Percentiles rank a stretch among this genome's conserved stretches.
Evolutionary conservation across 2,329 filamentous ascomycete species (phyloP).

Genomic region (Colletotrichum shisoi): DNA sequence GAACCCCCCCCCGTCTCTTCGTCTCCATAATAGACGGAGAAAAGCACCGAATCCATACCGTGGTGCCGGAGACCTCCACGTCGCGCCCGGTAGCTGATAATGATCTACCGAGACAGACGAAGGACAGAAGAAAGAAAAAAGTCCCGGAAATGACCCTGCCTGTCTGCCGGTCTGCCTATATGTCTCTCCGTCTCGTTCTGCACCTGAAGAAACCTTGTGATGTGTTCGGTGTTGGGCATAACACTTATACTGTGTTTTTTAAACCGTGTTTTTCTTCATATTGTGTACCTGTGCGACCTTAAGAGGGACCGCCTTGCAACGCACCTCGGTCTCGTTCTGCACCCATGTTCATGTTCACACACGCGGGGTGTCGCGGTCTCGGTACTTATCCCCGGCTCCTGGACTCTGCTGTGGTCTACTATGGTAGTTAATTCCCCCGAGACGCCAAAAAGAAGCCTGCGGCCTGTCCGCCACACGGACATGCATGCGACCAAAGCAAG

Average conservation of each 20-base stretch:
- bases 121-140: not conserved
- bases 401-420: no score
- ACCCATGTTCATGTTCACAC: no score
- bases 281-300: no score
- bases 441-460: not conserved
- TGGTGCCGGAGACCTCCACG: conserved; percentile 21
- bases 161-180: no score
- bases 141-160: not conserved
- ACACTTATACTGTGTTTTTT: no score
- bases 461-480: not conserved
- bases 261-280: no score
- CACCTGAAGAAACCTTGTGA: no score
- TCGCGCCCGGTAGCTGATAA: conserved; percentile 21
- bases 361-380: not conserved
- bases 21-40: conserved; percentile 13
- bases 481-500: not conserved
- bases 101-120: conserved; percentile 33
- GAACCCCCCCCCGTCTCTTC: not conserved
- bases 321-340: no score
- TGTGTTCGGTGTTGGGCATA: no score
- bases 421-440: not conserved
- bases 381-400: not conserved
- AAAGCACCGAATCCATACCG: conserved; percentile 24
- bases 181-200: no score
- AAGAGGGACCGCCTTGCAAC: no score